Evolutionary conservation across 192 early-diverging fungal species (phyloP).

Genomic region (Mortierella antarctica): DNA sequence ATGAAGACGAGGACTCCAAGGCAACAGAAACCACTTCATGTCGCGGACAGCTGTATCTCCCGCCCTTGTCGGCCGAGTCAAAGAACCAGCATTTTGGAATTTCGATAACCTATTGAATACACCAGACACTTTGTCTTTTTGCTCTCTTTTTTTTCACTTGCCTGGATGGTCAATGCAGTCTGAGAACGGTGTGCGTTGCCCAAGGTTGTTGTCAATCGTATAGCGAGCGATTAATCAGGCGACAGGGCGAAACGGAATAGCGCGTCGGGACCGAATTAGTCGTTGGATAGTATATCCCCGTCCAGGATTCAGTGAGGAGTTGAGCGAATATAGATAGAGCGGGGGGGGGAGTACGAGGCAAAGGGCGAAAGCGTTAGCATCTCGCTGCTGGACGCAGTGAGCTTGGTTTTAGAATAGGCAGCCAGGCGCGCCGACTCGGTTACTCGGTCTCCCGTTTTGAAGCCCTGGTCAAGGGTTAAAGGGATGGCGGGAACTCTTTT

Average conservation of each 20-base stretch:
- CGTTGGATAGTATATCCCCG: neutral
- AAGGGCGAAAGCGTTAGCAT: neutral
- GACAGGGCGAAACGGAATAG: neutral
- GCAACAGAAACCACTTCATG: too few species aligned
- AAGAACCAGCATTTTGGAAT: too few species aligned
- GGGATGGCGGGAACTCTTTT: neutral
- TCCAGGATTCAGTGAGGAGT: neutral
- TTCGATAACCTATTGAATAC: neutral
- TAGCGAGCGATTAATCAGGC: neutral
- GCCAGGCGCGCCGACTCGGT: too few species aligned
- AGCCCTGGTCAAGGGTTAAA: too few species aligned
- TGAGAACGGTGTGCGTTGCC: constrained; percentile 3
- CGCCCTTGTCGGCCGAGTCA: too few species aligned
- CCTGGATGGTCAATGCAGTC: constrained; percentile 55
- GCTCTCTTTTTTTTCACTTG: constrained; percentile 7
- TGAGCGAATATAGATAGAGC: neutral
- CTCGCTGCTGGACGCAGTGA: neutral
- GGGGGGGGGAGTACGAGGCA: neutral
- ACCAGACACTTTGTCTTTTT: neutral
- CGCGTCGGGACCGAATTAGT: neutral
- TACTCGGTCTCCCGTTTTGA: too few species aligned
- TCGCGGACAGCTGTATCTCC: too few species aligned
- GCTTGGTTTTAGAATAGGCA: too few species aligned
- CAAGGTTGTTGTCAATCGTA: neutral
- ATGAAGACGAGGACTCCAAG: too few species aligned